Conservation (phyloP, 441 rosid species). For the Syzygium syzygioides region DNA sequence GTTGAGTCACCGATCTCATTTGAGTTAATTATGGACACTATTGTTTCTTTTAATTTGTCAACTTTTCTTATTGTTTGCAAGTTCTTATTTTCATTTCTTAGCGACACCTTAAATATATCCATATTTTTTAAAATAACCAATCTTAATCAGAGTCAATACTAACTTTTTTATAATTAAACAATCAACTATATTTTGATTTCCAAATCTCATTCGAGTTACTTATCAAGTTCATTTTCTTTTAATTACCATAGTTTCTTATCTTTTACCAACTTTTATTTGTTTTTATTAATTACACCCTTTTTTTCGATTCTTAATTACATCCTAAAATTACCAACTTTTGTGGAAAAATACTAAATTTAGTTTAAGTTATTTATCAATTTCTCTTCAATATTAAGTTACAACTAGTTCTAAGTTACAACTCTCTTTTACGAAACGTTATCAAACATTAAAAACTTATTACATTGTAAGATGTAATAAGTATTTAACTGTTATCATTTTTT, state of each 20-base stretch:
- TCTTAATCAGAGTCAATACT: background rate
- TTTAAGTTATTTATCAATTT: background rate
- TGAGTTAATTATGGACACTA: background rate
- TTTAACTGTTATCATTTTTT: no score
- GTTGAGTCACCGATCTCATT: background rate
- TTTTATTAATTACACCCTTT: background rate
- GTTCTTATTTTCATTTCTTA: background rate
- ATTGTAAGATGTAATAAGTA: background rate
- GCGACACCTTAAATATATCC: background rate
- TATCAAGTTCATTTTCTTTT: background rate
- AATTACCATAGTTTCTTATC: background rate
- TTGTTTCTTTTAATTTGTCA: background rate
- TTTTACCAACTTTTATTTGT: fast-evolving
- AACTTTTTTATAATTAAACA: no score
- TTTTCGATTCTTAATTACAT: background rate
- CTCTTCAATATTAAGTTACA: background rate
- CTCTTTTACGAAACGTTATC: background rate
- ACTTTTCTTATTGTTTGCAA: background rate
- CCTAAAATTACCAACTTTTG: background rate
- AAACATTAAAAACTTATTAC: background rate
- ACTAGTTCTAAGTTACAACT: background rate
- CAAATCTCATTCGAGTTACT: no score
- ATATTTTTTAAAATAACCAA: background rate
- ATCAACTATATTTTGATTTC: no score
- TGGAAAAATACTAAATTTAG: background rate